Evolutionary conservation across 208 protist species (phyloP), one percentile per base, ranked within the genome.

Genomic region (Trypanosoma brucei): DNA sequence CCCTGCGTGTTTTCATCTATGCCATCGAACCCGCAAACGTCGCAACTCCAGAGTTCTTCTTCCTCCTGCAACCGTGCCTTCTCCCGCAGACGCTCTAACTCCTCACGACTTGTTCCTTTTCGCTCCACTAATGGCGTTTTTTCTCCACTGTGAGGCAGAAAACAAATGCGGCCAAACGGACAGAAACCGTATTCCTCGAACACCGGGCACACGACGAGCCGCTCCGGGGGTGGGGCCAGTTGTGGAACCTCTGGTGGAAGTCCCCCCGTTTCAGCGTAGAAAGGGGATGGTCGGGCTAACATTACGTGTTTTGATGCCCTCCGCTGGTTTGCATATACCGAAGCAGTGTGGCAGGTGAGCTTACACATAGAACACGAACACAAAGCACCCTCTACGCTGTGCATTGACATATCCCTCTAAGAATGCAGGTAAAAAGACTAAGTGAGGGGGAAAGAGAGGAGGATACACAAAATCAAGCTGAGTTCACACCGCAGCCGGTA

Each of bases 221-320:
- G 39, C 3, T 59, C 35, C 11, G 66, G 70, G 37, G 46, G 13
- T 39, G 36, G 38, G 53, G 46, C 31, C 42, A 88, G 36, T 37
- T 59, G 55, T 9, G 76, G 55, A 51, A 90, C 65, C 4, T 70
- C 70, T 8, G 86, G 86, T 46, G 80, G 70, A 72, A 62, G 50
- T 59, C 56, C 68, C 59, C 52, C 70, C 3, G 61, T 54, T 65
- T 65, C 63, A 11, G 53, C 52, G 55, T 79, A 79, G 49, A 75
- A 79, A 4, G 85, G 75, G 30, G 86, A 92, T 14, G 90, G 90
- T 4, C 81, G 73, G 53, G 79, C 75, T 7, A 71, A 45, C 72
- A 95, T 83, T 31, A 95, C 86, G 55, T 93, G 84, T 49, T 70
- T 72, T 0, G 90, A 95, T 56, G 86, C 70, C 30, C 78, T 81